Conservation (phyloP, 164 flowering plant genomes). For the Kingdonia uniflora region DNA sequence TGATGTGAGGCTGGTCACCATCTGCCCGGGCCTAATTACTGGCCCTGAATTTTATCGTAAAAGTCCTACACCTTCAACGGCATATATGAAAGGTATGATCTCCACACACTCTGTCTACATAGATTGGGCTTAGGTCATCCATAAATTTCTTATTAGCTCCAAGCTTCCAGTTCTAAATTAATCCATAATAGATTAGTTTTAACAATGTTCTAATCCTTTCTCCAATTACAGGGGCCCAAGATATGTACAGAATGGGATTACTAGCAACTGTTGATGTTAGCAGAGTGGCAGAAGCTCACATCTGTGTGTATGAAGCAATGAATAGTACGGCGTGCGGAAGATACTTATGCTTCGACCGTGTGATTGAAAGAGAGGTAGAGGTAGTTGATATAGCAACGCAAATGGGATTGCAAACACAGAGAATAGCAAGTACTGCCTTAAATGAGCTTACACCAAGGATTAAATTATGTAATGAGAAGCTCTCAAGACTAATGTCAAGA, state of each 20-base stretch:
- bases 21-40: constrained; percentile 63
- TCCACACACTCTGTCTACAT: too few species aligned
- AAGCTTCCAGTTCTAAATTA: too few species aligned
- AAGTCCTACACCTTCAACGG: constrained; percentile 53
- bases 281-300: constrained; percentile 53
- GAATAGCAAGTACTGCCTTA: constrained; percentile 13
- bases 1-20: constrained; percentile 44
- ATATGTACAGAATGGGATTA: constrained; percentile 44
- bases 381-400: constrained; percentile 30
- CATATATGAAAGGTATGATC: constrained; percentile 60
- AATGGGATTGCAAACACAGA: constrained; percentile 19
- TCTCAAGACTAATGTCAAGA: constrained; percentile 28
- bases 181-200: too few species aligned
- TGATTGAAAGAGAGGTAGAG: constrained; percentile 28
- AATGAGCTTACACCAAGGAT: constrained; percentile 5
- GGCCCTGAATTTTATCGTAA: constrained; percentile 38
- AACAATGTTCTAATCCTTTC: too few species aligned
- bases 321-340: constrained; percentile 38
- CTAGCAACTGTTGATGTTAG: constrained; percentile 49
- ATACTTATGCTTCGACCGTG: constrained; percentile 51
- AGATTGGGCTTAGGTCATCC: too few species aligned
- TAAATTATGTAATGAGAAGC: constrained; percentile 37
- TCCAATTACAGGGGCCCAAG: constrained; percentile 37
- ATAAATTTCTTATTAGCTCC: too few species aligned
- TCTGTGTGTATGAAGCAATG: constrained; percentile 47